These are phyloP conservation scores for Medicago truncatula DNA, from an alignment of 306 rosid species.

Conservation along the genomic window MtrunA17r5.0-ANR NC_053042.1:42603501-42604000, in stretches of 20 bases:
- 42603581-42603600: background rate
- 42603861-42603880: background rate
- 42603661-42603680: background rate
- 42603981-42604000: background rate
- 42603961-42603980: background rate
- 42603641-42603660: accelerated
- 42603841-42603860: background rate
- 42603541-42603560: background rate
- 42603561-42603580: background rate
- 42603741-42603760: slow-evolving; percentile 19
- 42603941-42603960: slow-evolving; percentile 3
- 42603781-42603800: background rate
- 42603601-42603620: background rate
- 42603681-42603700: slow-evolving; percentile 5
- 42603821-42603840: slow-evolving; percentile 8
- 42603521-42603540: background rate
- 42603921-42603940: background rate
- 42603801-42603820: background rate
- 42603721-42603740: slow-evolving; percentile 3
- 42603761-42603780: slow-evolving; percentile 1
- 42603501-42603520: background rate
- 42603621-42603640: background rate
- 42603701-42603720: slow-evolving; percentile 29
- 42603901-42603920: background rate
- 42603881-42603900: background rate